Evolutionary conservation across 2,329 filamentous ascomycete genomes (phyloP).

Genomic region (Phyllosticta capitalensis): DNA sequence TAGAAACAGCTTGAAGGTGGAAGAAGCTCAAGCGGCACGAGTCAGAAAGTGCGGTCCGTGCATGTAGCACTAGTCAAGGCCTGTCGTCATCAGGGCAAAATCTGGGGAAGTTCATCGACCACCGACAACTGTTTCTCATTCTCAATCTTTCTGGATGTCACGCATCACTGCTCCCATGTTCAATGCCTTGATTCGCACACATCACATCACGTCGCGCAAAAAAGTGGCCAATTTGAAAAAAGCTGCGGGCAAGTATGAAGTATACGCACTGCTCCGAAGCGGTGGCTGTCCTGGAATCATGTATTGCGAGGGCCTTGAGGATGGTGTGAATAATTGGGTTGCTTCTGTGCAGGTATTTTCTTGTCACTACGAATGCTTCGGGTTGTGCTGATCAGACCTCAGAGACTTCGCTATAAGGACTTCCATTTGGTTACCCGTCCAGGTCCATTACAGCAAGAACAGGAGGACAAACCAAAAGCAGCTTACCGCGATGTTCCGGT

Average conservation of each 20-base stretch:
- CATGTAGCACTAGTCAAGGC: background rate
- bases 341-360: constrained; percentile 44
- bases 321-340: constrained; percentile 54
- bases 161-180: constrained; percentile 19
- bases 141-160: constrained; percentile 8
- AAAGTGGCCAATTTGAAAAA: constrained; percentile 58
- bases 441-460: constrained; percentile 24
- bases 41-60: background rate
- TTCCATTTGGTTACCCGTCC: constrained; percentile 54
- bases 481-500: constrained; percentile 16
- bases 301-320: constrained; percentile 60
- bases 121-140: background rate
- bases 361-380: background rate
- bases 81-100: background rate
- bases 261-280: constrained; percentile 56
- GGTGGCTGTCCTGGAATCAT: constrained; percentile 66
- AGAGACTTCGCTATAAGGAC: constrained; percentile 59
- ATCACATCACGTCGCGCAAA: constrained; percentile 73
- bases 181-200: constrained; percentile 63
- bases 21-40: constrained; percentile 2
- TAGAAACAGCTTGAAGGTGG: background rate
- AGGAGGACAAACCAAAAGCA: background rate
- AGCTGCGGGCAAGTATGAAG: constrained; percentile 50
- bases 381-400: background rate
- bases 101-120: background rate